Evolutionary conservation across 805 yeast species (phyloP), one percentile per base, ranked within the genome.

Genomic region (Pachysolen tannophilus): DNA sequence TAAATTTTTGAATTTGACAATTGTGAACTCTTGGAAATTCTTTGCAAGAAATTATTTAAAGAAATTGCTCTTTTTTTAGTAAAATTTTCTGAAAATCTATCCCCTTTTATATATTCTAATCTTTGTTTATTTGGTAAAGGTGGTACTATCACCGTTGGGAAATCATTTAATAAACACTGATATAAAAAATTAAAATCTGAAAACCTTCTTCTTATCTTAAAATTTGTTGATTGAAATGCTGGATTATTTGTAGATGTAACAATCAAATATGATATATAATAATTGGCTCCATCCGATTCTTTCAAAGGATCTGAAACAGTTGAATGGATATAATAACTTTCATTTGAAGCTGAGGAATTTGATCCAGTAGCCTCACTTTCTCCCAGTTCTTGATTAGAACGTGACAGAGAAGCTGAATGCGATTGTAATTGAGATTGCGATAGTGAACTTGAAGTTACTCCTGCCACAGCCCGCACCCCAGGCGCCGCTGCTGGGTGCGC

Each of bases 121-220:
- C 94, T 74, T 61, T 83, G 84, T 56, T 87, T 88, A 42, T 90
- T 94, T 0, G 98, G 98, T 35, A 90, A 65, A 10, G 97, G 97
- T 1, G 98, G 98, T 0, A 90, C 75, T 10, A 92, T 74, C 40
- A 84, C 68, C 4, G 92, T 82, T 0, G 97, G 95, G 52, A 66
- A 82, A 52, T 88, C 96, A 45, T 75, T 79, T 33, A 67, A 55
- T 35, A 90, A 62, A 38, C 85, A 78, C 41, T 80, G 82, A 56
- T 80, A 83, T 16, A 90, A 66, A 44, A 80, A 75, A 39, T 81
- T 72, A 55, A 90, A 85, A 56, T 92, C 97, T 5, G 90, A 82
- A 56, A 84, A 90, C 34, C 98, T 68, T 47, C 97, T 69, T 31
- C 94, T 67, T 3, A 81, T 78, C 17, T 60, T 58, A 36, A 72